Percentiles rank a stretch among this genome's conserved stretches.
Conservation (phyloP, 1,284 basidiomycete species). For the Garcileccinum viscosum region DNA sequence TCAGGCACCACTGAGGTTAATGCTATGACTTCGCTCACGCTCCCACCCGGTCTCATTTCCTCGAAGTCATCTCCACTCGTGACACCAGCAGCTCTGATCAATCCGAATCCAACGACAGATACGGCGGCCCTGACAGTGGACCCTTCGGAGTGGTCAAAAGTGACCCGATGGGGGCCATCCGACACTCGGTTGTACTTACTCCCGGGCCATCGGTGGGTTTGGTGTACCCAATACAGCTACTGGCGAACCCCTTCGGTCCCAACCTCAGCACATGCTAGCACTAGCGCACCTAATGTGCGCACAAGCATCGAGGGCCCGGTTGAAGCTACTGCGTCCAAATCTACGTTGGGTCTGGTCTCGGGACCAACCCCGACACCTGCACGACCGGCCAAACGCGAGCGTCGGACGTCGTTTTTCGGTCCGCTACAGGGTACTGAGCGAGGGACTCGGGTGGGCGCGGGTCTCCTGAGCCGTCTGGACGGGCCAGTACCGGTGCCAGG, state of each 20-base stretch:
- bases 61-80: background rate
- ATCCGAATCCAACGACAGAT: too few relatives aligned
- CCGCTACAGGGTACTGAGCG: constrained; percentile 28
- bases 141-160: constrained; percentile 64
- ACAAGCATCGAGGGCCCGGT: background rate
- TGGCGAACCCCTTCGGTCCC: background rate
- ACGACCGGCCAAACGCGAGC: constrained; percentile 23
- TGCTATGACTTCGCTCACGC: background rate
- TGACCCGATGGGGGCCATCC: constrained; percentile 50
- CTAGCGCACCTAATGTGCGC: constrained; percentile 16
- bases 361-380: background rate
- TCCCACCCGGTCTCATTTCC: background rate
- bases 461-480: too few relatives aligned
- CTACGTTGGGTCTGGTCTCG: background rate
- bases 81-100: constrained; percentile 37
- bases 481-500: background rate
- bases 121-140: constrained; percentile 19
- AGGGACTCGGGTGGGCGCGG: background rate
- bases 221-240: background rate
- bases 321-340: background rate
- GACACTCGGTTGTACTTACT: constrained; percentile 16
- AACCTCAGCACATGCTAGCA: background rate
- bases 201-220: background rate
- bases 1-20: too few relatives aligned
- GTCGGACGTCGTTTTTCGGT: constrained; percentile 35